Percentiles rank a stretch among this genome's conserved stretches.
Conservation (phyloP, 2,329 filamentous ascomycete genomes). For the Fusarium piperis region DNA sequence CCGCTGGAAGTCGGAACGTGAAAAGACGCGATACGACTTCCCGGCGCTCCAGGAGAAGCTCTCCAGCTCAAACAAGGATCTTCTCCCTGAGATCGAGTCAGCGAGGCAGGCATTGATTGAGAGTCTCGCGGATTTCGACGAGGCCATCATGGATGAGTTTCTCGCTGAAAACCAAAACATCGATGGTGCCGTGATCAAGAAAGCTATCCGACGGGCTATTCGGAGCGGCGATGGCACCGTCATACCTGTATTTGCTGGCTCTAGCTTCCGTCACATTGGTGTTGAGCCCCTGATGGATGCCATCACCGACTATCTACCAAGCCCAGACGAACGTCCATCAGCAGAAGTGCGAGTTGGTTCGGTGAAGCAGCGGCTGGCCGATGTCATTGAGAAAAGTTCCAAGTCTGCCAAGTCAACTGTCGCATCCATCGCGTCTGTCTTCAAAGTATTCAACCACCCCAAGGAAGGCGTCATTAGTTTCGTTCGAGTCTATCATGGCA, state of each 20-base stretch:
- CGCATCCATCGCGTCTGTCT: conserved; percentile 73
- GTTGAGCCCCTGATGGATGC: conserved; percentile 92
- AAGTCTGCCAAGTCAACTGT: conserved; percentile 48
- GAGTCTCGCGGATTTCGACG: conserved; percentile 87
- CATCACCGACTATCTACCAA: conserved; percentile 86
- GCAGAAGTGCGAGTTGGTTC: conserved; percentile 77
- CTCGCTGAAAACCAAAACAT: conserved; percentile 82
- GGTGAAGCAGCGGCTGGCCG: conserved; percentile 49
- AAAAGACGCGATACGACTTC: conserved; percentile 49
- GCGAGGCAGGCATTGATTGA: conserved; percentile 85
- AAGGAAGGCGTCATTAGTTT: conserved; percentile 90
- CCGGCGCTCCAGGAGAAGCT: conserved; percentile 53
- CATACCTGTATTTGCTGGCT: conserved; percentile 89
- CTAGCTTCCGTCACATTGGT: conserved; percentile 93
- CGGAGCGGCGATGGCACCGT: conserved; percentile 74
- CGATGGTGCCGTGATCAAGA: conserved; percentile 71
- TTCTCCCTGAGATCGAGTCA: conserved; percentile 73
- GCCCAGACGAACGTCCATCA: conserved; percentile 81
- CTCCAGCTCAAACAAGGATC: conserved; percentile 57
- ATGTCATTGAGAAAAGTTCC: conserved; percentile 55
- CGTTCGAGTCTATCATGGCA: conserved; percentile 89
- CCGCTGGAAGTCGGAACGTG: conserved; percentile 67
- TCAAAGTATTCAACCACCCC: conserved; percentile 93
- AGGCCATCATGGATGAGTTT: conserved; percentile 84
- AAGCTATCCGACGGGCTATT: conserved; percentile 78